phyloP scores from a whole-genome alignment of 2,329 filamentous ascomycete species.

The Aspergillus candidus region DNA sequence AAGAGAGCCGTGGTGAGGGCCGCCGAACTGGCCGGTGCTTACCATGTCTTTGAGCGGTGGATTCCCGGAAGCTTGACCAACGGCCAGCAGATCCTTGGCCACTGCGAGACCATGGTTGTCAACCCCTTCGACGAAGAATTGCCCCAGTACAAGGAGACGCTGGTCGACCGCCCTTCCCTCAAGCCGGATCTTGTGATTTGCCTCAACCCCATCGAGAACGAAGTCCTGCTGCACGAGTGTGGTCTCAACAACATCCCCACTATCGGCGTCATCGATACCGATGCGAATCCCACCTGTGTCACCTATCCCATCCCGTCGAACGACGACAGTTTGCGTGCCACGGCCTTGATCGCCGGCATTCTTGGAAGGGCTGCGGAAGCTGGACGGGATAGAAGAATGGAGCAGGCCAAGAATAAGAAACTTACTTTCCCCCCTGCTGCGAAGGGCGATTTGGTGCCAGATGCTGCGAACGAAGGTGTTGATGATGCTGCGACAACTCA shows the following conservation, averaged over 20 bases:
- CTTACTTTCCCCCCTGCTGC: too few relatives aligned
- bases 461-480: too few relatives aligned
- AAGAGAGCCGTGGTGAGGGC: slow-evolving; percentile 74
- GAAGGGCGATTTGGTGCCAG: slow-evolving; percentile 40
- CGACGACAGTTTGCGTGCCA: slow-evolving; percentile 84
- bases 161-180: slow-evolving; percentile 59
- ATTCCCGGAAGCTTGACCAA: slow-evolving; percentile 89
- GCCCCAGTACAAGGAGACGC: slow-evolving; percentile 59
- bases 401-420: slow-evolving; percentile 46
- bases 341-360: slow-evolving; percentile 75
- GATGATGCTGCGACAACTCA: too few relatives aligned
- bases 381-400: slow-evolving; percentile 63
- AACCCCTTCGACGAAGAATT: slow-evolving; percentile 64
- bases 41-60: slow-evolving; percentile 90
- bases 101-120: slow-evolving; percentile 65
- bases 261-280: slow-evolving; percentile 90
- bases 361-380: slow-evolving; percentile 76
- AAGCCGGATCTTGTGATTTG: slow-evolving; percentile 88
- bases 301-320: slow-evolving; percentile 96
- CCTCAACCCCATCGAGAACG: slow-evolving; percentile 89
- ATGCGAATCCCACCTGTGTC: slow-evolving; percentile 85
- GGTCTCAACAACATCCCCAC: slow-evolving; percentile 82
- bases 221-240: slow-evolving; percentile 84
- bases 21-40: slow-evolving; percentile 69
- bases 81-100: slow-evolving; percentile 76